Base-by-base conservation (phyloP, 2,329 filamentous ascomycete genomes). In the Parasarocladium wereldwijsianum region DNA sequence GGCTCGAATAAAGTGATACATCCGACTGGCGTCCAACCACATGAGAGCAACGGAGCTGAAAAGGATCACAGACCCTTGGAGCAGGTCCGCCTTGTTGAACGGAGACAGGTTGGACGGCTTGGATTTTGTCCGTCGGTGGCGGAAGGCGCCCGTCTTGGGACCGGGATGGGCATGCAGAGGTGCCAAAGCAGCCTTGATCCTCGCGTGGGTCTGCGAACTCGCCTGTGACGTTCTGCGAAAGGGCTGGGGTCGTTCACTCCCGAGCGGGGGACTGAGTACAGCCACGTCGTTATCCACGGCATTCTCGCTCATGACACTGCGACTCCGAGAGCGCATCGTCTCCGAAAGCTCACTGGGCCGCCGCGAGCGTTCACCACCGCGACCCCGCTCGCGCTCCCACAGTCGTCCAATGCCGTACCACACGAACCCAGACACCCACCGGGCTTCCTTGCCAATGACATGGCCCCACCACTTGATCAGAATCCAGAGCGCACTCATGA, bases 1-100 rank as follows among this genome's bases (percentile, higher is more conserved):
- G 0, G 85, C 90, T 26, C 87, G 78, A 43, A 98, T 93, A 44
- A 86, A 86, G 51, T 98, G 90, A 47, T 98, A 98, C 83, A 96
- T 94, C 30, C 86, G 74, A 47, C 86, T 94, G 5, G 90, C 90
- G 49, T 98, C 92, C 26, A 98, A 77, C 15, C 72, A 76, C 75
- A 93, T 87, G 29, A 98, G 62, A 10, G 87, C 73, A 30, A 79
- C 61, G 42, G 83, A 93, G 46, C 84, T 94, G 44, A 71, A 75
- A 28, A 94, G 69, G 36, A 98, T 87, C 34, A 98, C 68, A 13
- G 84, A 62, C 0, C 90, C 90, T 51, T 93, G 92, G 3, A 98
- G 63, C 9, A 98, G 70, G 52, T 98, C 90, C 8, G 90, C 90
- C 52, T 98, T 98, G 58, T 98, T 82, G 38, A 83, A 85, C 0